Evolutionary conservation across 2,329 filamentous ascomycete species (phyloP), one percentile per base, ranked within the genome.

Genomic region (Ambrosiella beaveri): DNA sequence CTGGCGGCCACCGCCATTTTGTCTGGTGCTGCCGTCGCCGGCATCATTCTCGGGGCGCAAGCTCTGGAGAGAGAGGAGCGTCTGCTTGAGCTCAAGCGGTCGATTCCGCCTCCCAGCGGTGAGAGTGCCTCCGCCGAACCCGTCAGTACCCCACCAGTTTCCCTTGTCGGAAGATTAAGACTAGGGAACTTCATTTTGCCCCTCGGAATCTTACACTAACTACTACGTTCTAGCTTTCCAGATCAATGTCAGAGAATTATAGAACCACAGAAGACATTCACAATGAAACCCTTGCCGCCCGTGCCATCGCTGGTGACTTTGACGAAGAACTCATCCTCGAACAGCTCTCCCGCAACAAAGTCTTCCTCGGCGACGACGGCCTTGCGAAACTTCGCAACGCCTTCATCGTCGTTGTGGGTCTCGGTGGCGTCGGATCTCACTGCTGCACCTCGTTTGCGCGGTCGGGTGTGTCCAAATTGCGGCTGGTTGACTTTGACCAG

Each of bases 401-500:
- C 1, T 95, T 94, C 65, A 80, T 98, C 52, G 77, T 97, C 44
- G 80, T 98, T 1, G 89, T 98, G 9, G 93, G 93, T 3, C 91
- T 89, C 64, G 93, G 93, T 62, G 93, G 93, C 47, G 93, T 98
- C 4, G 93, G 93, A 51, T 96, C 89, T 6, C 94, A 98, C 73
- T 90, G 88, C 62, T 80, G 85, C 3, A 84, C 90, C 1, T 84
- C 93, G 2, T 80, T 98, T 37, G 85, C 88, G 4, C 84, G 93
- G 37, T 95, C 90, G 0, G 93, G 93, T 38, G 88, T 95, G 49
- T 84, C 85, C n/a, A 84, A 82, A 64, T 77, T 98, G 57, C 84
- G 93, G 0, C 78, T 98, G 41, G 82, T 98, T 64, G 93, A 98
- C 70, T 98, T 98, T 68, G 93, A 98, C 68, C 93, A 98, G 75